Evolutionary conservation across 257 asterid genomes (phyloP).

Genomic region (Plantago elongata): DNA sequence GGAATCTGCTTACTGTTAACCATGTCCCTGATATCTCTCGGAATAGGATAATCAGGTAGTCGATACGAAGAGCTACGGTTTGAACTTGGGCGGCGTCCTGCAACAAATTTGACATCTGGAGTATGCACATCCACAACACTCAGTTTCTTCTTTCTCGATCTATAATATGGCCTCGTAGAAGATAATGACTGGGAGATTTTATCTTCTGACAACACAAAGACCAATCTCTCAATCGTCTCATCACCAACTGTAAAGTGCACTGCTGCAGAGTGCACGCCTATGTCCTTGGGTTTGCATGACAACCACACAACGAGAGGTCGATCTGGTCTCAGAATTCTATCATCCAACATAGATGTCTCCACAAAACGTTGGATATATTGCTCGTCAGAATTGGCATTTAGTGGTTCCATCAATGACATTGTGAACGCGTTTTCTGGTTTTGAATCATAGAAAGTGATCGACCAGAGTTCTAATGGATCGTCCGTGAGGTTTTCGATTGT

Average conservation of each 20-base stretch:
- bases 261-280: constrained; percentile 73
- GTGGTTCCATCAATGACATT: constrained; percentile 79
- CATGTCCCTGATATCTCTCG: constrained; percentile 44
- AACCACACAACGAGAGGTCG: constrained; percentile 61
- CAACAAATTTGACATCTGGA: constrained; percentile 35
- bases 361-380: constrained; percentile 42
- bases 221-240: constrained; percentile 70
- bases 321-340: constrained; percentile 43
- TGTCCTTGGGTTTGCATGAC: constrained; percentile 88
- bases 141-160: constrained; percentile 49
- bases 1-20: constrained; percentile 52
- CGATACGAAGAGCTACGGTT: constrained; percentile 26
- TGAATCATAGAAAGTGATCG: constrained; percentile 70
- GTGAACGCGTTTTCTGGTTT: constrained; percentile 74
- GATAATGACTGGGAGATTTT: constrained; percentile 62
- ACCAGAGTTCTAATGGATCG: constrained; percentile 65
- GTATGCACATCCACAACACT: constrained; percentile 34
- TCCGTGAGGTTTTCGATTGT: constrained; percentile 49
- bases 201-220: constrained; percentile 78
- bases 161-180: constrained; percentile 57
- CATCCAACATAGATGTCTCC: constrained; percentile 64
- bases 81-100: constrained; percentile 58
- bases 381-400: constrained; percentile 49
- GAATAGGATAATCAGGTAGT: constrained; percentile 49
- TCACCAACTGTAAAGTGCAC: constrained; percentile 69